Conservation (phyloP, 306 rosid genomes). For the Vigna trinervia region DNA sequence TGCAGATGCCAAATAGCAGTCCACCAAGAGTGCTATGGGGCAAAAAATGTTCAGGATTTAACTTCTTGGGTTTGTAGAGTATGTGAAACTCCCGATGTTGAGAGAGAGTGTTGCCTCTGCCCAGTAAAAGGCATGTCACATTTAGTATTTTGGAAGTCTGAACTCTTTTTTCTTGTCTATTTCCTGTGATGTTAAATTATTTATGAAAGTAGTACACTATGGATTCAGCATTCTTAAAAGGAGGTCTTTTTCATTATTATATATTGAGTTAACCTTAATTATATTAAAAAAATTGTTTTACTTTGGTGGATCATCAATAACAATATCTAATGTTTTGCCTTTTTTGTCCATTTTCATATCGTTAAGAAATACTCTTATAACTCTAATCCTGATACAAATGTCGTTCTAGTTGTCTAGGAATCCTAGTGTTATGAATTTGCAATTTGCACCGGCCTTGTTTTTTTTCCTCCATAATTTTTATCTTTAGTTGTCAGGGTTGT, state of each 20-base stretch:
- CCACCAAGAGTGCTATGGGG: conserved; percentile 99
- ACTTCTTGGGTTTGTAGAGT: conserved; percentile 99
- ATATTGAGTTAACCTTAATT: neutral
- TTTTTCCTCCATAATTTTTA: conserved; percentile 10
- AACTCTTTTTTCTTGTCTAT: conserved; percentile 31
- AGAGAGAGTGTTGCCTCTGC: conserved; percentile 97
- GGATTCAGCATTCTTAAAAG: conserved; percentile 24
- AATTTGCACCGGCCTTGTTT: conserved; percentile 10
- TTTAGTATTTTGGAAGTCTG: conserved; percentile 44
- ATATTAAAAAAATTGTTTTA: conserved; percentile 5
- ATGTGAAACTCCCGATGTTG: conserved; percentile 88
- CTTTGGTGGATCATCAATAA: conserved; percentile 31
- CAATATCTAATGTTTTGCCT: conserved; percentile 13
- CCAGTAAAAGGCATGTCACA: conserved; percentile 80
- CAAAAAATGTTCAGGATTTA: conserved; percentile 80
- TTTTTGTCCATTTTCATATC: neutral
- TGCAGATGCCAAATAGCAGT: conserved; percentile 96
- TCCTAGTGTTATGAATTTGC: conserved; percentile 7
- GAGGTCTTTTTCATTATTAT: conserved; percentile 33
- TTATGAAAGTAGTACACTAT: conserved; percentile 17
- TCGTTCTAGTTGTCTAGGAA: conserved; percentile 12
- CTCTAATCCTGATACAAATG: neutral
- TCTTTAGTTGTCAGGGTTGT: conserved; percentile 22
- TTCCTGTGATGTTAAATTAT: conserved; percentile 14
- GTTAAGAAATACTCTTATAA: conserved; percentile 18